phyloP scores from a whole-genome alignment of 805 yeast species.

The Brettanomyces nanus region DNA sequence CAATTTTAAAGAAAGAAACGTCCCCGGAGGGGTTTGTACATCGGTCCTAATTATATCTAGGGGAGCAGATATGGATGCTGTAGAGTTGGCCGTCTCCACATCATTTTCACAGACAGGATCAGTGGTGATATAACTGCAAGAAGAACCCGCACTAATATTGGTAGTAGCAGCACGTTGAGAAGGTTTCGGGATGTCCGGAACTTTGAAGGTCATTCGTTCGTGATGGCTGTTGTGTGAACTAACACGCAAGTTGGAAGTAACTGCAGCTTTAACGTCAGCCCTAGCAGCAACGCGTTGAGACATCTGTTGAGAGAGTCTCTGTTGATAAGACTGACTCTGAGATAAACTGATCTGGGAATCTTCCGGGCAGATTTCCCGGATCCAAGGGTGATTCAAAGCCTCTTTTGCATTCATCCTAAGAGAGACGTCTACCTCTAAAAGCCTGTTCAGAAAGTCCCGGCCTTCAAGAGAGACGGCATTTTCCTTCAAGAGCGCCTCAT shows the following conservation, averaged over 20 bases:
- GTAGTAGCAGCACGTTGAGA: background rate
- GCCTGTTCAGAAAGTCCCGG: conserved; percentile 56
- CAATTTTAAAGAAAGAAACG: conserved; percentile 56
- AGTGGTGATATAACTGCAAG: background rate
- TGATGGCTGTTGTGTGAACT: too few relatives aligned
- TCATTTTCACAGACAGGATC: background rate
- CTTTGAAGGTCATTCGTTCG: background rate
- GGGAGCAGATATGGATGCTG: background rate
- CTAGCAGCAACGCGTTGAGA: conserved; percentile 6
- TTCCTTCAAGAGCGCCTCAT: conserved; percentile 58
- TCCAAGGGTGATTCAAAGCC: conserved; percentile 81
- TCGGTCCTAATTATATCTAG: background rate
- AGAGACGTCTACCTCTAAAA: conserved; percentile 72
- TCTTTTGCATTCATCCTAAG: conserved; percentile 63
- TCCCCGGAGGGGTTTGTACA: conserved; percentile 40
- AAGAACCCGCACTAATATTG: conserved; percentile 1
- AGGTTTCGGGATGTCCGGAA: background rate
- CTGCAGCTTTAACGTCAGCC: too few relatives aligned
- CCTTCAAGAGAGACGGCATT: conserved; percentile 63
- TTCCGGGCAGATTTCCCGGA: conserved; percentile 29
- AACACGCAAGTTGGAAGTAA: too few relatives aligned
- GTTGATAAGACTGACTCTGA: conserved; percentile 65
- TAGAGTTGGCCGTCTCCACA: background rate
- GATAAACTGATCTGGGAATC: conserved; percentile 47
- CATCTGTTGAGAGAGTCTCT: conserved; percentile 24